These are phyloP conservation scores for Lactarius quietus DNA, from an alignment of 768 basidiomycete genomes.

Conservation along the genomic window DNA sequence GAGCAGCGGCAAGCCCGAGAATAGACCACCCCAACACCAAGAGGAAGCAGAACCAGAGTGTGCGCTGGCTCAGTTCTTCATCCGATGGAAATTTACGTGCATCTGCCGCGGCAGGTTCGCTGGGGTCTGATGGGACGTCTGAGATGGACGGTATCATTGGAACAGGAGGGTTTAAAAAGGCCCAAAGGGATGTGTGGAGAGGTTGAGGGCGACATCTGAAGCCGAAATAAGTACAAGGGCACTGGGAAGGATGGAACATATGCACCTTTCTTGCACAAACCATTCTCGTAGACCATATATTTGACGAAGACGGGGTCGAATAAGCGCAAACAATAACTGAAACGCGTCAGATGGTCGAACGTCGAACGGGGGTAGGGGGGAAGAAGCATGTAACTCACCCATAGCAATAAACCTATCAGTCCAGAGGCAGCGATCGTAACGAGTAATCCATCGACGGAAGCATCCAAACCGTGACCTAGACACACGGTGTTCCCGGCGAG, in stretches of 20 bases:
- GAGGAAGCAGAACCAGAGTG: conserved; percentile 60
- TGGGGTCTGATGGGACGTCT: conserved; percentile 52
- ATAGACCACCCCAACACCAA: conserved; percentile 65
- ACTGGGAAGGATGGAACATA: conserved; percentile 14
- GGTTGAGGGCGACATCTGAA: conserved; percentile 61
- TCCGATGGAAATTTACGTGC: conserved; percentile 67
- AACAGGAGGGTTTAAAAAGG: conserved; percentile 68
- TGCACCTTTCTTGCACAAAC: conserved; percentile 71
- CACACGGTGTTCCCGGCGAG: conserved; percentile 44
- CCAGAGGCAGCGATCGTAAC: conserved; percentile 56
- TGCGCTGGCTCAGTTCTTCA: conserved; percentile 68
- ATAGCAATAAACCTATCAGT: conserved; percentile 57
- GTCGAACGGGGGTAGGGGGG: background rate
- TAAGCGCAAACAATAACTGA: conserved; percentile 62
- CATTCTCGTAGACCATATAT: conserved; percentile 71
- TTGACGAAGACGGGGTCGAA: conserved; percentile 68
- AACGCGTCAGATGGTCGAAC: conserved; percentile 6
- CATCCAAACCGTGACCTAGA: conserved; percentile 62
- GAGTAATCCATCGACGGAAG: conserved; percentile 57
- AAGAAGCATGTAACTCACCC: conserved; percentile 48
- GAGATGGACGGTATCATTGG: conserved; percentile 61
- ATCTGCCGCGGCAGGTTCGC: conserved; percentile 47
- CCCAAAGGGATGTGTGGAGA: conserved; percentile 54
- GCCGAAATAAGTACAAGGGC: conserved; percentile 18
- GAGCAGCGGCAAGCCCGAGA: conserved; percentile 62